These are phyloP conservation scores for Monosporascus sp. DNA, from an alignment of 2,329 filamentous ascomycete genomes.

Conservation along the genomic window DNA sequence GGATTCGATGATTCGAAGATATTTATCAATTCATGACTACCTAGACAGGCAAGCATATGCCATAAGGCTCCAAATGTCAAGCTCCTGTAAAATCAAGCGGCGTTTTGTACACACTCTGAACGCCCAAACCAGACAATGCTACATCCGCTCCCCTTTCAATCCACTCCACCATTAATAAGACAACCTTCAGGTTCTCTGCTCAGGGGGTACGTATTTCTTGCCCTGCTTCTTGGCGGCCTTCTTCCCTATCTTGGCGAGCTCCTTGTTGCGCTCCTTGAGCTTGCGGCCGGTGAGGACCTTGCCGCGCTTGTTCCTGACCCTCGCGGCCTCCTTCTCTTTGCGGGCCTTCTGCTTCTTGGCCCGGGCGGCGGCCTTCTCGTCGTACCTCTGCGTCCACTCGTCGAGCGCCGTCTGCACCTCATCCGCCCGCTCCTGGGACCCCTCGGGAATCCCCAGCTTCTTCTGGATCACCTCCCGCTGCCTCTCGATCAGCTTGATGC, in stretches of 20 bases:
- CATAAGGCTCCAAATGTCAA: no score
- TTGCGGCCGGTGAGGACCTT: constrained; percentile 14
- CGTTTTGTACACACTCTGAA: no score
- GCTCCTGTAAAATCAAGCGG: no score
- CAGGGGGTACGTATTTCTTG: background rate
- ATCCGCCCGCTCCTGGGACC: constrained; percentile 14
- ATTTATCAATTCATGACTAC: no score
- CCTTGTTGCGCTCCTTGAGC: constrained; percentile 14
- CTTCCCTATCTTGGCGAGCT: constrained; percentile 10
- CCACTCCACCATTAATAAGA: no score
- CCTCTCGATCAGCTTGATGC: constrained; percentile 21
- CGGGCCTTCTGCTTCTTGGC: constrained; percentile 16
- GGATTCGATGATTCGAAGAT: no score
- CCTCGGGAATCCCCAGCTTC: constrained; percentile 15
- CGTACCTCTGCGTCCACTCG: constrained; percentile 14
- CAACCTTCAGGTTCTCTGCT: no score
- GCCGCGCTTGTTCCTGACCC: constrained; percentile 12
- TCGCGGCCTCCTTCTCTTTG: constrained; percentile 14
- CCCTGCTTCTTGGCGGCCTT: constrained; percentile 6
- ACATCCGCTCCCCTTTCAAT: no score
- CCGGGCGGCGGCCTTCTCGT: constrained; percentile 8
- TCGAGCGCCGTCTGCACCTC: constrained; percentile 20
- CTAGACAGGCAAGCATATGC: no score
- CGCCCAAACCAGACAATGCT: no score
- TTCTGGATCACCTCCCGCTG: constrained; percentile 21